Conservation (phyloP, 1,284 basidiomycete species). For the Ganoderma lucidum region DNA sequence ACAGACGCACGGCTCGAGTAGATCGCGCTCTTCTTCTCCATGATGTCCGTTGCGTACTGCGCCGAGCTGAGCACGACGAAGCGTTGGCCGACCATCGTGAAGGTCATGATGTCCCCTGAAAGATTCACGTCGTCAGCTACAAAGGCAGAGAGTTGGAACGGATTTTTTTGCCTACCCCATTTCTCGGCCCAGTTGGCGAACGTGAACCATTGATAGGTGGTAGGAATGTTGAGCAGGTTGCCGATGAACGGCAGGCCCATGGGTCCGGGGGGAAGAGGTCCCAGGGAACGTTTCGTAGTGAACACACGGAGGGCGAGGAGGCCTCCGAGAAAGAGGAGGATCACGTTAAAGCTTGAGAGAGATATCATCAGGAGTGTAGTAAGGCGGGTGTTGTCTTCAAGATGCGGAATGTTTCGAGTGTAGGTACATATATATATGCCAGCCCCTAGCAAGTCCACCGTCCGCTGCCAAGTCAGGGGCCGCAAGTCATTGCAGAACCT, state of each 20-base stretch:
- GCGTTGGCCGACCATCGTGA: conserved; percentile 65
- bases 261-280: conserved; percentile 33
- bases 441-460: neutral
- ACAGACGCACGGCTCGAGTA: conserved; percentile 73
- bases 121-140: neutral
- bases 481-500: too few relatives aligned
- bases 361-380: neutral
- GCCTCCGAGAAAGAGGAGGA: conserved; percentile 13
- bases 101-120: conserved; percentile 67
- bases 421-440: neutral
- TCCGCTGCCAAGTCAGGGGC: too few relatives aligned
- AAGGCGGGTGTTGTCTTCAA: neutral
- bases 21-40: conserved; percentile 71
- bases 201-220: conserved; percentile 54
- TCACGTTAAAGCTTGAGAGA: neutral
- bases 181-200: conserved; percentile 61
- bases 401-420: neutral
- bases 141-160: neutral
- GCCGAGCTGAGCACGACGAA: conserved; percentile 66
- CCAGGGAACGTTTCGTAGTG: conserved; percentile 9
- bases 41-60: conserved; percentile 60
- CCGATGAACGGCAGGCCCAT: conserved; percentile 33
- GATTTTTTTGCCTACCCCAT: conserved; percentile 28
- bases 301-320: conserved; percentile 38
- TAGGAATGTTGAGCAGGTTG: conserved; percentile 33